Evolutionary conservation across 345 rosid genomes (phyloP).

Genomic region (Citrus glauca): DNA sequence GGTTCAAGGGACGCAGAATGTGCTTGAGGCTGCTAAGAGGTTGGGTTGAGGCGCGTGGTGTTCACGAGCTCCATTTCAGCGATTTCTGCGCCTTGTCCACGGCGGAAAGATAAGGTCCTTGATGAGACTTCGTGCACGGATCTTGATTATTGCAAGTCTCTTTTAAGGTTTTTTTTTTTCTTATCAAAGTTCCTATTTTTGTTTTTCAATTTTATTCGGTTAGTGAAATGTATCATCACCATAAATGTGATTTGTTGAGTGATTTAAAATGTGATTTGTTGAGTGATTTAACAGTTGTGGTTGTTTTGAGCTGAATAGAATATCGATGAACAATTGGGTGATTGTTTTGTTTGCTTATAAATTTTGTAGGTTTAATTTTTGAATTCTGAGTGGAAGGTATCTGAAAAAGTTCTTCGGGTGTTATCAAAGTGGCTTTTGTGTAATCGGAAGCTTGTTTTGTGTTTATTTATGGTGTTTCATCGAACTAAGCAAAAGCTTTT

Average conservation of each 20-base stretch:
- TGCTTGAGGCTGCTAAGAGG: conserved; percentile 52
- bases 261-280: too few relatives aligned
- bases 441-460: background rate
- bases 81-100: conserved; percentile 53
- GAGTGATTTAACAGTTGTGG: too few relatives aligned
- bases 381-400: background rate
- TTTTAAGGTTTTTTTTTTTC: conserved; percentile 26
- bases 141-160: conserved; percentile 61
- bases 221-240: background rate
- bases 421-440: background rate
- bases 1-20: conserved; percentile 69
- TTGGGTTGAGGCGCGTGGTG: conserved; percentile 64
- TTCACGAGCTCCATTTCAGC: conserved; percentile 80
- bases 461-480: background rate
- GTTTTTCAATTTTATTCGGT: background rate
- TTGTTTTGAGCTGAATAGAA: background rate
- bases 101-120: conserved; percentile 35
- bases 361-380: background rate
- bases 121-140: conserved; percentile 88
- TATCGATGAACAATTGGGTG: background rate
- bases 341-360: background rate
- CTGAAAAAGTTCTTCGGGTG: background rate
- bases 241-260: too few relatives aligned
- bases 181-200: background rate
- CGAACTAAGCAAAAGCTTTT: background rate